Evolutionary conservation across 441 rosid genomes (phyloP).

Genomic region (Arabidopsis hybrid): DNA sequence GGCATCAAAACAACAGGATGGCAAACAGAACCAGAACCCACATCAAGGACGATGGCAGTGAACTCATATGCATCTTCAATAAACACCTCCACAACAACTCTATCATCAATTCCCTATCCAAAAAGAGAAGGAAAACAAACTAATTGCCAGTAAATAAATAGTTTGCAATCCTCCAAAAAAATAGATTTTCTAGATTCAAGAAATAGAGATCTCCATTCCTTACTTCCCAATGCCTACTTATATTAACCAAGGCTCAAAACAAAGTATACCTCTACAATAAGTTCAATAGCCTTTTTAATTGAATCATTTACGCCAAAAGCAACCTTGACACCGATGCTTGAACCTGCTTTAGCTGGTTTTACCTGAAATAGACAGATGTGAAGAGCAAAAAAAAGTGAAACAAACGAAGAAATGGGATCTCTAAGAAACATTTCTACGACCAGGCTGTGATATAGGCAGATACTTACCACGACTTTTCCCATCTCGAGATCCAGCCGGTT

Average conservation of each 20-base stretch:
- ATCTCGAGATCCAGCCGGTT: constrained; percentile 70
- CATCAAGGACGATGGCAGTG: constrained; percentile 93
- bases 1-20: constrained; percentile 87
- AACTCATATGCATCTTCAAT: constrained; percentile 90
- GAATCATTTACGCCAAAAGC: constrained; percentile 89
- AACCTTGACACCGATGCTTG: constrained; percentile 96
- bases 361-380: constrained; percentile 59
- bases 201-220: constrained; percentile 14
- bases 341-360: constrained; percentile 92
- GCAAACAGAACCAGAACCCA: constrained; percentile 77
- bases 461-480: constrained; percentile 91
- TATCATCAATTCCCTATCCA: constrained; percentile 82
- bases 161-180: constrained; percentile 20
- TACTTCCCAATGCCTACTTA: constrained; percentile 15
- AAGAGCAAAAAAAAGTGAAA: constrained; percentile 33
- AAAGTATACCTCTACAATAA: constrained; percentile 73
- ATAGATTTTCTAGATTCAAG: not conserved
- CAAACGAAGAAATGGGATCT: constrained; percentile 29
- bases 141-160: constrained; percentile 20
- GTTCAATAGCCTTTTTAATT: constrained; percentile 68
- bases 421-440: constrained; percentile 23
- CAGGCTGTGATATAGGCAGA: constrained; percentile 28
- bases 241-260: constrained; percentile 16
- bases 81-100: constrained; percentile 78
- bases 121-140: constrained; percentile 29